phyloP scores from a whole-genome alignment of 768 basidiomycete genomes.

The Candolleomyces aberdarensis region DNA sequence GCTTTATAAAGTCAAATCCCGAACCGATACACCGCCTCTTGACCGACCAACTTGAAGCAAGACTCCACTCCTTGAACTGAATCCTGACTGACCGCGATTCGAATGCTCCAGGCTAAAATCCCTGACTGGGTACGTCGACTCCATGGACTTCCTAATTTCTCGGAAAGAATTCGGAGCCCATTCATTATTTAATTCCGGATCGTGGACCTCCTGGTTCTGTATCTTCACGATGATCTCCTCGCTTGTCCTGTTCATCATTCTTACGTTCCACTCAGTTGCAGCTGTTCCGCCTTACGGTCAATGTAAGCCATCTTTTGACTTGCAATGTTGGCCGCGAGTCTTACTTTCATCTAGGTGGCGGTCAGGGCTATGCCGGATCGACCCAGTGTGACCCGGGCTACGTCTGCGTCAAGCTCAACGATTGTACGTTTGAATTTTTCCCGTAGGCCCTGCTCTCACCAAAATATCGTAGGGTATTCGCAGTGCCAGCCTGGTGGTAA shows the following conservation, averaged over 20 bases:
- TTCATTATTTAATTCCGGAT: background rate
- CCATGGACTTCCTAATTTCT: too few relatives aligned
- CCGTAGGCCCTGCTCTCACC: background rate
- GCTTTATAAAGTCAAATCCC: too few relatives aligned
- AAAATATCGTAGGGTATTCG: slow-evolving; percentile 8
- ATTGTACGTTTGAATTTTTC: slow-evolving; percentile 5
- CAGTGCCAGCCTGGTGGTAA: slow-evolving; percentile 9
- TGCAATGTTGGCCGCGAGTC: background rate
- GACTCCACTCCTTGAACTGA: too few relatives aligned
- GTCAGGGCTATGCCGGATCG: slow-evolving; percentile 7
- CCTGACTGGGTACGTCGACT: too few relatives aligned
- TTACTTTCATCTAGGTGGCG: slow-evolving; percentile 11
- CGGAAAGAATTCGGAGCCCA: too few relatives aligned
- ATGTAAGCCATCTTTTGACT: background rate
- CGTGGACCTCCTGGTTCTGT: too few relatives aligned
- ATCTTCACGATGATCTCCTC: background rate
- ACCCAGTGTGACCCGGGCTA: slow-evolving; percentile 11
- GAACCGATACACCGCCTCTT: too few relatives aligned
- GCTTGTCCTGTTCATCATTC: background rate
- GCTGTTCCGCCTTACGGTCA: slow-evolving; percentile 10
- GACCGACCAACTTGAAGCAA: too few relatives aligned
- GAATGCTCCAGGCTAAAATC: background rate
- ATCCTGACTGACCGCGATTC: too few relatives aligned
- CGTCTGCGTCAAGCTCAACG: slow-evolving; percentile 6
- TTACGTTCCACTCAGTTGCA: background rate